Evolutionary conservation across 768 basidiomycete genomes (phyloP).

Genomic region (Fomitopsis pulvina): DNA sequence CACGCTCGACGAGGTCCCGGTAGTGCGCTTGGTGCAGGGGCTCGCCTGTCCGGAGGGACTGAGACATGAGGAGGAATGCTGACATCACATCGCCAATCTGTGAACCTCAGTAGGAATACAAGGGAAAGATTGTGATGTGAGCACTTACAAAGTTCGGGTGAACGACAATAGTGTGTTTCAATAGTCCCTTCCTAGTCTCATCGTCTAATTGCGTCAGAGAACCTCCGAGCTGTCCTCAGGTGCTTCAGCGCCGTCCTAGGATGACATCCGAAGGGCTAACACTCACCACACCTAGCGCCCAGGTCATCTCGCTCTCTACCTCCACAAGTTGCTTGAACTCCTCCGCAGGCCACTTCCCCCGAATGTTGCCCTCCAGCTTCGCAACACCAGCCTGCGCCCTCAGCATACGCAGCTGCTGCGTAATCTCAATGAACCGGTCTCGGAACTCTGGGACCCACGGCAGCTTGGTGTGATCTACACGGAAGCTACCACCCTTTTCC

Average conservation of each 20-base stretch:
- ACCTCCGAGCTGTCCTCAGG: conserved; percentile 28
- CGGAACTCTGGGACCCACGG: conserved; percentile 25
- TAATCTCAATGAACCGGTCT: conserved; percentile 23
- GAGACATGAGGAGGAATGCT: conserved; percentile 35
- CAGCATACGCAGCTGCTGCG: conserved; percentile 28
- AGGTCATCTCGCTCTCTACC: conserved; percentile 35
- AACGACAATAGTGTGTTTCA: conserved; percentile 40
- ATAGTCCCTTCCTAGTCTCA: conserved; percentile 32
- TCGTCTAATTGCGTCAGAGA: conserved; percentile 38
- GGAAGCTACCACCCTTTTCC: conserved; percentile 11
- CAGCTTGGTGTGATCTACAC: conserved; percentile 5
- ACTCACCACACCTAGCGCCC: background rate
- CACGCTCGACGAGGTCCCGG: conserved; percentile 34
- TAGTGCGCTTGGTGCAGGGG: conserved; percentile 39
- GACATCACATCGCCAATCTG: conserved; percentile 40
- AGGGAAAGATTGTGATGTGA: background rate
- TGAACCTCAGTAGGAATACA: background rate
- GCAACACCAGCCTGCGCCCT: conserved; percentile 30
- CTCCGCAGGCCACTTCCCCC: conserved; percentile 46
- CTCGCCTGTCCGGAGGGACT: conserved; percentile 37
- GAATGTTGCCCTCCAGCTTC: conserved; percentile 41
- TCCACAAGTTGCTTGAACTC: conserved; percentile 38
- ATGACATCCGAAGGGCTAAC: background rate
- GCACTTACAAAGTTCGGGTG: conserved; percentile 48
- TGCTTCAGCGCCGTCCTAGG: no score